A percentile compares a stretch with the other conserved stretches of the same genome.
These are phyloP conservation scores for Penicillium sp. DNA, from an alignment of 2,329 filamentous ascomycete species.

Conservation along the genomic window DNA sequence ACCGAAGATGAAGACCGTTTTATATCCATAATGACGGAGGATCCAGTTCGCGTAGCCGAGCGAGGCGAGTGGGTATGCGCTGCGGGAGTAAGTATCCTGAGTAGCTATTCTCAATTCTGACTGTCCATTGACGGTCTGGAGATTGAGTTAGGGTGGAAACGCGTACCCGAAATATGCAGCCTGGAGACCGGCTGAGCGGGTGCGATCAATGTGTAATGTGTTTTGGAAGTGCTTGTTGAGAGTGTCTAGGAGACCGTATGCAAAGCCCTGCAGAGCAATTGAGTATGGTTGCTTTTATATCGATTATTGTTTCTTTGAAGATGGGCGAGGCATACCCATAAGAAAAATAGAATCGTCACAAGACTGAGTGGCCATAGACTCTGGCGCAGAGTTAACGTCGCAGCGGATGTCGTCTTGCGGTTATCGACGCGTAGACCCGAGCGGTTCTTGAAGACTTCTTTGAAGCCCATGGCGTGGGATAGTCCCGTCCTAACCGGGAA, in stretches of 20 bases:
- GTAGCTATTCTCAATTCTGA: background rate
- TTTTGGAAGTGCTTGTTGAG: conserved; percentile 65
- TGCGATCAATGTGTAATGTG: conserved; percentile 60
- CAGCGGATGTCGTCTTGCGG: conserved; percentile 47
- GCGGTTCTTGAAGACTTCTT: conserved; percentile 39
- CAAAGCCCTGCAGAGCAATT: conserved; percentile 46
- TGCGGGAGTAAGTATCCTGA: conserved; percentile 24
- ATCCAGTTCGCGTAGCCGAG: conserved; percentile 63
- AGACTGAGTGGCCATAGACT: conserved; percentile 52
- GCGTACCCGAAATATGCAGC: conserved; percentile 67
- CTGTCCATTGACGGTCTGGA: background rate
- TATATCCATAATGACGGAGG: conserved; percentile 76
- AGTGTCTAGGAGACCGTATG: conserved; percentile 57
- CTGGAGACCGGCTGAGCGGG: conserved; percentile 67
- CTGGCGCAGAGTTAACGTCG: conserved; percentile 51
- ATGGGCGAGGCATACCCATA: conserved; percentile 53
- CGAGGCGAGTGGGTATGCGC: conserved; percentile 61
- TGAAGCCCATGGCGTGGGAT: conserved; percentile 36
- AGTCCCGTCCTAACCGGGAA: background rate
- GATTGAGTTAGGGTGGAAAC: background rate
- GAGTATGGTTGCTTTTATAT: background rate
- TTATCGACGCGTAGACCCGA: conserved; percentile 43
- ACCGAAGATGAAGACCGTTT: conserved; percentile 78
- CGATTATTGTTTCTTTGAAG: too few relatives aligned
- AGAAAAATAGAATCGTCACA: conserved; percentile 58